Evolutionary conservation across 106 monocot genomes (phyloP).

Genomic region (Dendrobium catenatum): DNA sequence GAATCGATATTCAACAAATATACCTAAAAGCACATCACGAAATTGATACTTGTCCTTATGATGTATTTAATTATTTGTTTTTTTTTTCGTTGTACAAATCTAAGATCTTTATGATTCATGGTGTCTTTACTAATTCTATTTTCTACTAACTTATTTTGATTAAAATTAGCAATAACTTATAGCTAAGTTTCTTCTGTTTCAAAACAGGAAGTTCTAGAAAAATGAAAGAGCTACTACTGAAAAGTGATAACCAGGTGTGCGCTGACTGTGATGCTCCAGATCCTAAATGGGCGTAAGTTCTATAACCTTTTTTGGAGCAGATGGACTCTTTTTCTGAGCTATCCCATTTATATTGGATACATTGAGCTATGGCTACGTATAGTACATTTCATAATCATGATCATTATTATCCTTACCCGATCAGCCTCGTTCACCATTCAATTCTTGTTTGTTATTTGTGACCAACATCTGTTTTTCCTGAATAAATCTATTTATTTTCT

Average conservation of each 20-base stretch:
- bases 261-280: slow-evolving; percentile 63
- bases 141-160: background rate
- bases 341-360: background rate
- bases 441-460: background rate
- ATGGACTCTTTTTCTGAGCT: background rate
- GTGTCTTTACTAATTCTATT: background rate
- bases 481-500: background rate
- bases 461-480: background rate
- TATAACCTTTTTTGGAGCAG: background rate
- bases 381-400: background rate
- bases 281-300: slow-evolving; percentile 87
- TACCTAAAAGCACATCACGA: background rate
- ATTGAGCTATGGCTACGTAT: background rate
- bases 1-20: background rate
- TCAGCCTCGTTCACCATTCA: background rate
- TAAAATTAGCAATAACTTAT: background rate
- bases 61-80: background rate
- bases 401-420: background rate
- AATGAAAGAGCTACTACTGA: slow-evolving; percentile 48
- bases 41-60: background rate
- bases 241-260: slow-evolving; percentile 67
- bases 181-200: background rate
- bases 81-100: background rate
- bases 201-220: slow-evolving; percentile 37
- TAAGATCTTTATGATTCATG: background rate